Evolutionary conservation across 2,329 filamentous ascomycete genomes (phyloP).

Genomic region (Akanthomyces uredinophilus): DNA sequence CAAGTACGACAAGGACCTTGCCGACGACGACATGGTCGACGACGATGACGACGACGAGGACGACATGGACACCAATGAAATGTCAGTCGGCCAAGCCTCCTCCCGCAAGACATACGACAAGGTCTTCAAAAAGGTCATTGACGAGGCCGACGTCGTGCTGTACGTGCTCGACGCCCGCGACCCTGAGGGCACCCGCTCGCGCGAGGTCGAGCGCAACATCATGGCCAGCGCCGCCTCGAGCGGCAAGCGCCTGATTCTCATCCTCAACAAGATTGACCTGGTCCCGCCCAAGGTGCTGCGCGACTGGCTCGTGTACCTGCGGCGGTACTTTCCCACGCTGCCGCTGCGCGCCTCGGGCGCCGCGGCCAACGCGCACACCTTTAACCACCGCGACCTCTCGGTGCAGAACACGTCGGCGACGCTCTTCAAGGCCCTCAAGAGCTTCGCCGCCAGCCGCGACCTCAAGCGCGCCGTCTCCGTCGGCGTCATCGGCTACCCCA

Average conservation of each 20-base stretch:
- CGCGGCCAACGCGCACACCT: conserved; percentile 80
- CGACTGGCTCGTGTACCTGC: conserved; percentile 77
- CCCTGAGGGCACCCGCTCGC: conserved; percentile 83
- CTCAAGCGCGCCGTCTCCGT: conserved; percentile 87
- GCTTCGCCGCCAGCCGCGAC: conserved; percentile 75
- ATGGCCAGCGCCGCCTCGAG: conserved; percentile 74
- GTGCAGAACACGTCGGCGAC: conserved; percentile 80
- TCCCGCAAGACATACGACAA: conserved; percentile 91
- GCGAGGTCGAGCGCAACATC: conserved; percentile 83
- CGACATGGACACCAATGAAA: conserved; percentile 46
- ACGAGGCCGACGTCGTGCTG: conserved; percentile 82
- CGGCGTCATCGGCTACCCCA: conserved; percentile 91
- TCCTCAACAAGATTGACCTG: conserved; percentile 94
- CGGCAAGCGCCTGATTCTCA: conserved; percentile 81
- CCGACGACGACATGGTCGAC: conserved; percentile 52
- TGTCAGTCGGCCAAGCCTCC: conserved; percentile 48
- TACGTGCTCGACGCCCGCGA: conserved; percentile 92
- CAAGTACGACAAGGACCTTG: conserved; percentile 63
- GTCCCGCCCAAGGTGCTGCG: conserved; percentile 77
- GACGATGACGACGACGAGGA: conserved; percentile 50
- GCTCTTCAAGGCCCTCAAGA: conserved; percentile 84
- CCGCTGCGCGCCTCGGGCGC: conserved; percentile 80
- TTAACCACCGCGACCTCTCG: conserved; percentile 86
- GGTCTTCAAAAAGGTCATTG: conserved; percentile 89
- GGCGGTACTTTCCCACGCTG: conserved; percentile 85